Conservation (phyloP, 2,329 filamentous ascomycete genomes). For the Ophiostoma piceae region DNA sequence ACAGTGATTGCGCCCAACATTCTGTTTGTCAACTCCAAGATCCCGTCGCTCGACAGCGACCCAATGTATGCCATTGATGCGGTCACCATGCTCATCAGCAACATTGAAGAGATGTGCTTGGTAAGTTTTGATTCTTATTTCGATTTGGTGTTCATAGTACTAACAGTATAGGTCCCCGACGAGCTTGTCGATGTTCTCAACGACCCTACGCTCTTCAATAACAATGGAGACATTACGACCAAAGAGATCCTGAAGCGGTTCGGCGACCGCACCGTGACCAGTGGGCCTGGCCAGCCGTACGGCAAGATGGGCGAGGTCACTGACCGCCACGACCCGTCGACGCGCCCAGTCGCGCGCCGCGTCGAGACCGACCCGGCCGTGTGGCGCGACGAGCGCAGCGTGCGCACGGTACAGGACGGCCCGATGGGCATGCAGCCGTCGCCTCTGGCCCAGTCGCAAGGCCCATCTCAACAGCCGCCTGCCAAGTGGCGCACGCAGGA, state of each 20-base stretch:
- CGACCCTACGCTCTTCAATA: constrained; percentile 76
- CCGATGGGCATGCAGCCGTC: constrained; percentile 3
- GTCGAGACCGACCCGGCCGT: constrained; percentile 85
- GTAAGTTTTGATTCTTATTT: constrained; percentile 51
- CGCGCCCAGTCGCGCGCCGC: constrained; percentile 50
- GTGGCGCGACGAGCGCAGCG: constrained; percentile 78
- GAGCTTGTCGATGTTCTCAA: constrained; percentile 81
- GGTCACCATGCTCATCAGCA: constrained; percentile 82
- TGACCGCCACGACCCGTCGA: constrained; percentile 54
- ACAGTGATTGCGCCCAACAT: constrained; percentile 98
- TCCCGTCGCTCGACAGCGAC: constrained; percentile 68
- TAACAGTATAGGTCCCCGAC: constrained; percentile 68
- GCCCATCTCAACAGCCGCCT: not conserved
- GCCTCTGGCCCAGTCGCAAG: not conserved
- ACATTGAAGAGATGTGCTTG: constrained; percentile 95
- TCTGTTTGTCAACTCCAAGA: constrained; percentile 65
- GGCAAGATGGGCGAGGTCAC: constrained; percentile 54
- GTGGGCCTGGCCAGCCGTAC: constrained; percentile 52
- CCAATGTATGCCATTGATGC: constrained; percentile 92
- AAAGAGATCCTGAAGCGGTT: constrained; percentile 96
- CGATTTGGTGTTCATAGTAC: not conserved
- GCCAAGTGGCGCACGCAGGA: constrained; percentile 45
- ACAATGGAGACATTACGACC: constrained; percentile 80
- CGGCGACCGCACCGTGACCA: constrained; percentile 59
- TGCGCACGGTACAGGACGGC: constrained; percentile 65